Evolutionary conservation across 176 grass and related monocot species (phyloP).

Genomic region (maize (Zea mays)): DNA sequence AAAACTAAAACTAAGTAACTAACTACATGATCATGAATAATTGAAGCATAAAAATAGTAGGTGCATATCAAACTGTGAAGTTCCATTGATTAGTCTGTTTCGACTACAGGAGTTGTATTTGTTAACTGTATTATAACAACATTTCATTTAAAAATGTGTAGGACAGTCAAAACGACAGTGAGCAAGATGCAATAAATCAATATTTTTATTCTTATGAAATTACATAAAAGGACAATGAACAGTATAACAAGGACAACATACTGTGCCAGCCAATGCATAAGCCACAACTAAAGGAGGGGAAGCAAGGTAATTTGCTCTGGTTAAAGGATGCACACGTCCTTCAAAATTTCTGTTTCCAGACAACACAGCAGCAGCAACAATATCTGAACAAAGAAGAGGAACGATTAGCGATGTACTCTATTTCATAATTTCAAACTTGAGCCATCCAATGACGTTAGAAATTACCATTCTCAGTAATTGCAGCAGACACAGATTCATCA

Average conservation of each 20-base stretch:
- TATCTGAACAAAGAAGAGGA: slow-evolving; percentile 53
- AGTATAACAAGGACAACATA: slow-evolving; percentile 34
- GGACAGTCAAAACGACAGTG: slow-evolving; percentile 3
- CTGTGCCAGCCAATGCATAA: slow-evolving; percentile 96
- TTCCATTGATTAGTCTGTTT: slow-evolving; percentile 9
- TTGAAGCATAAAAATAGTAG: neutral
- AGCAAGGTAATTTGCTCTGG: slow-evolving; percentile 97
- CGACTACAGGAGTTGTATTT: neutral
- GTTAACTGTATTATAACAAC: neutral
- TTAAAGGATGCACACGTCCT: slow-evolving; percentile 91
- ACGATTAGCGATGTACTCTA: slow-evolving; percentile 27
- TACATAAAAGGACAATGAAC: neutral
- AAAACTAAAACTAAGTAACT: neutral
- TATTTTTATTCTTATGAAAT: neutral
- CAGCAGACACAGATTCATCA: slow-evolving; percentile 77
- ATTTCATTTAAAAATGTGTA: neutral
- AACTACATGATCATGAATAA: neutral
- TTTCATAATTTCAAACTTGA: slow-evolving; percentile 17
- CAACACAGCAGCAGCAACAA: slow-evolving; percentile 92
- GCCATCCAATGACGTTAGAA: slow-evolving; percentile 5
- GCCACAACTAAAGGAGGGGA: slow-evolving; percentile 96
- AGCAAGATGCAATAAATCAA: neutral
- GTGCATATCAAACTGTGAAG: neutral
- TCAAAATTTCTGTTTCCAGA: slow-evolving; percentile 98
- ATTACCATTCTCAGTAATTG: slow-evolving; percentile 89